Base-by-base conservation (phyloP, 1,139 yeast species). In the Kodamaea arcana region DNA sequence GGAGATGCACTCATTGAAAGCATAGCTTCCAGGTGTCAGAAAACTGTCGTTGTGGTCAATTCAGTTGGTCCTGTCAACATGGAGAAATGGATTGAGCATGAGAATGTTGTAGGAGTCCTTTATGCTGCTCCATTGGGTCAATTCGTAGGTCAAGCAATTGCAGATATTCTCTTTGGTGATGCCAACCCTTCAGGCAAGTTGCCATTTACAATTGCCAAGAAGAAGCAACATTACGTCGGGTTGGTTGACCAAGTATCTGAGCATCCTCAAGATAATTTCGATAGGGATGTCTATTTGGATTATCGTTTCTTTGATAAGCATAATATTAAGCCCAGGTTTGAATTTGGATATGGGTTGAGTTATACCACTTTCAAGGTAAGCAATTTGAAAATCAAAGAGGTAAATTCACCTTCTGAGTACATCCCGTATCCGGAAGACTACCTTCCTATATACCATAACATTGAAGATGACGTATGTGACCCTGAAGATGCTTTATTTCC, bases 341-440 rank as follows among this genome's bases (percentile, higher is more conserved):
- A 75, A 42, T 79, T 79, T 56, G 85, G 84, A 1, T 75, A 51
- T 55, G 84, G 85, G 5, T 58, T 78, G 39, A 75, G 81, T 3
- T 78, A 75, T 48, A 65, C 83, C 1, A 60, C 56, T 32, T 79
- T 75, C 46, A 54, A 63, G 25, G 51, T 74, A 15, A 54, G 57
- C 13, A 66, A 62, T 38, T 56, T 69, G 39, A 56, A 59, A 30
- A 66, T 76, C 23, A 50, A 51, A 14, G 73, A 72, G 47, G 56
- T 69, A 2, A 53, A 55, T 34, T 53, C 72, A 4, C 78, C 80
- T 8, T 54, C 72, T 2, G 69, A 70, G 39, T 69, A 67, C 41
- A 58, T 77, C 33, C 78, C 80, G 1, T 57, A 60, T 29, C 78
- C 81, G 2, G 66, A 66, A 15, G 71, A 69, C 21, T 74, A 72